These are phyloP conservation scores for Saprolegnia parasitica DNA, from an alignment of 352 stramenopile species.

Conservation along the genomic window DNA sequence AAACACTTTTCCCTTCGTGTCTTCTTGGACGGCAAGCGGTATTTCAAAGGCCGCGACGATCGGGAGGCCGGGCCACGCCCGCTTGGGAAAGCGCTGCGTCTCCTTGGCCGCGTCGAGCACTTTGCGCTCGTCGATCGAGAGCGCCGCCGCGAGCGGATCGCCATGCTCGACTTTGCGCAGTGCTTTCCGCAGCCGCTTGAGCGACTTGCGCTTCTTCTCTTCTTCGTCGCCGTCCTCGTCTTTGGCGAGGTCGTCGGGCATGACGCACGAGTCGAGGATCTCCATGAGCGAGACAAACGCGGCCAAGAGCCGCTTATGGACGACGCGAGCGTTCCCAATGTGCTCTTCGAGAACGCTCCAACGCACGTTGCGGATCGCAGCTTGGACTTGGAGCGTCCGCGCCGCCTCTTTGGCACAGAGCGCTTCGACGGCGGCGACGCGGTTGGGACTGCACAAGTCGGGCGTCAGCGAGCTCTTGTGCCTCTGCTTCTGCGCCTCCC, in stretches of 20 bases:
- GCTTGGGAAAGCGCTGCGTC: conserved; percentile 44
- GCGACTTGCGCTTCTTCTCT: conserved; percentile 60
- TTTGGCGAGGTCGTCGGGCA: conserved; percentile 48
- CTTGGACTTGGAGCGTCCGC: conserved; percentile 37
- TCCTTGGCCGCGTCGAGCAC: conserved; percentile 45
- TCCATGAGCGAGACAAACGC: conserved; percentile 41
- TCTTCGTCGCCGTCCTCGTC: conserved; percentile 1
- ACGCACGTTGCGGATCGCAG: conserved; percentile 35
- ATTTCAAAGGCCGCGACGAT: conserved; percentile 4
- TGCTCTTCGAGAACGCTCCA: conserved; percentile 37
- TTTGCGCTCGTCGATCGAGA: conserved; percentile 44
- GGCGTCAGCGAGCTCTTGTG: conserved; percentile 59
- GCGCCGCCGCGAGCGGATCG: conserved; percentile 48
- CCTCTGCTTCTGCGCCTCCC: conserved; percentile 43
- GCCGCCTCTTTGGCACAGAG: conserved; percentile 52
- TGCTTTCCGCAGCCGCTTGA: conserved; percentile 62
- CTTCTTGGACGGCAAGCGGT: background rate
- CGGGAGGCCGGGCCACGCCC: conserved; percentile 45
- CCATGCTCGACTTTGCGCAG: conserved; percentile 50
- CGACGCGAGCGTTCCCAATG: conserved; percentile 34
- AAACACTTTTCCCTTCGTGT: conserved; percentile 16
- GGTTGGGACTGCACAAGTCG: conserved; percentile 72
- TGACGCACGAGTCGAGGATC: conserved; percentile 57
- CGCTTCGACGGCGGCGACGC: conserved; percentile 40
- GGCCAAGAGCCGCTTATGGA: conserved; percentile 49